phyloP scores from a whole-genome alignment of 345 rosid species.

The Alliaria petiolata region DNA sequence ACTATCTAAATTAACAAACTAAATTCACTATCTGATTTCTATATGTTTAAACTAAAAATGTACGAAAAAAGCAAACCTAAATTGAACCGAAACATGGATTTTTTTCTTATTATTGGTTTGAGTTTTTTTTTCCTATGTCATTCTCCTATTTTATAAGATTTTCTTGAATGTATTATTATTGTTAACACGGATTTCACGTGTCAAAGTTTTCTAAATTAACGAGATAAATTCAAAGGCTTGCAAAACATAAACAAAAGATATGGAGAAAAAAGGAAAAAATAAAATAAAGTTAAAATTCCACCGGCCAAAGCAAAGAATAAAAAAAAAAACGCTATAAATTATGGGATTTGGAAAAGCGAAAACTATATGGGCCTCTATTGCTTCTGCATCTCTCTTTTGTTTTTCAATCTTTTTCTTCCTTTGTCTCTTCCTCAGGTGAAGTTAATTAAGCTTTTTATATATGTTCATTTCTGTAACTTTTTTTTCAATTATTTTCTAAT shows the following conservation, averaged over 20 bases:
- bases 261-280: background rate
- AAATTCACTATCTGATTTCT: no score
- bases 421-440: no score
- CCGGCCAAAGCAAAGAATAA: slow-evolving; percentile 20
- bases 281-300: slow-evolving; percentile 7
- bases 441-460: no score
- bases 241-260: background rate
- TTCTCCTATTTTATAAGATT: background rate
- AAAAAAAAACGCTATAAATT: background rate
- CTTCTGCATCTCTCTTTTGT: background rate
- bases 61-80: background rate
- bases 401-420: no score
- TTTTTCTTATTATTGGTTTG: background rate
- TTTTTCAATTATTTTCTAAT: no score
- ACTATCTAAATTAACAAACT: no score
- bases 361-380: slow-evolving; percentile 2
- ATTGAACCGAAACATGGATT: background rate
- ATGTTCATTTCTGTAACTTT: no score
- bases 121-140: background rate
- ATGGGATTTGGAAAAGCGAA: slow-evolving; percentile 14
- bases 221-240: background rate
- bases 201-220: background rate
- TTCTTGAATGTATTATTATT: background rate
- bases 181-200: slow-evolving; percentile 17
- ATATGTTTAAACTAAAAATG: background rate